Evolutionary conservation across 768 basidiomycete genomes (phyloP).

Genomic region (Mycena albidolilacea): DNA sequence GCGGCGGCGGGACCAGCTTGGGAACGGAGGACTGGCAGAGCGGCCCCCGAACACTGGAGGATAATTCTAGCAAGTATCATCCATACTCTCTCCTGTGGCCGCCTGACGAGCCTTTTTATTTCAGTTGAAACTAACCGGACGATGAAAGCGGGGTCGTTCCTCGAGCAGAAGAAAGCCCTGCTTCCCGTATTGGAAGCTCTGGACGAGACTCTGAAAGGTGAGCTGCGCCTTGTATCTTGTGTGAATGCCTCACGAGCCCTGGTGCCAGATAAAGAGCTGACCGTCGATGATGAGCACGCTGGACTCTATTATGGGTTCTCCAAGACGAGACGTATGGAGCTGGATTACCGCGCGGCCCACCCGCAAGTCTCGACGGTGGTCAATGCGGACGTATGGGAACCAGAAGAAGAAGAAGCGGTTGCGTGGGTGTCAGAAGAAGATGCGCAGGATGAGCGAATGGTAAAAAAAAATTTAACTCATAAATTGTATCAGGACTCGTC

Average conservation of each 20-base stretch:
- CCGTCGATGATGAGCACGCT: neutral
- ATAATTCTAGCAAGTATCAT: neutral
- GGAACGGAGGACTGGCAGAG: neutral
- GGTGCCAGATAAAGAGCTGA: neutral
- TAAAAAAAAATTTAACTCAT: neutral
- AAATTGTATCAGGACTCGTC: no score
- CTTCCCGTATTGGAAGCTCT: neutral
- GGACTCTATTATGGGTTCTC: neutral
- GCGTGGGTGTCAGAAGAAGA: neutral
- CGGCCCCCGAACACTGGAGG: neutral
- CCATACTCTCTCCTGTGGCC: neutral
- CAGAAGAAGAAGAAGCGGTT: neutral
- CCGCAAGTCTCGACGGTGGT: neutral
- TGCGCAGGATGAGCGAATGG: neutral
- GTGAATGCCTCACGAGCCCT: slow-evolving; percentile 1
- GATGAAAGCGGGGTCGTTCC: neutral
- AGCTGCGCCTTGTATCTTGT: slow-evolving; percentile 1
- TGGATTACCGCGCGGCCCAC: neutral
- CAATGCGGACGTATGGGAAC: slow-evolving; percentile 1
- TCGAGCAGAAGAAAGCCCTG: neutral
- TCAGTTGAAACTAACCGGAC: neutral
- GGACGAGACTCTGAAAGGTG: slow-evolving; percentile 1
- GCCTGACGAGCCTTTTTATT: neutral
- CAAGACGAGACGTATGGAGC: neutral
- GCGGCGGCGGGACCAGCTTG: neutral